A percentile compares a stretch with the other conserved stretches of the same genome.
Evolutionary conservation across 768 basidiomycete genomes (phyloP).

Genomic region (Boletus coccyginus): DNA sequence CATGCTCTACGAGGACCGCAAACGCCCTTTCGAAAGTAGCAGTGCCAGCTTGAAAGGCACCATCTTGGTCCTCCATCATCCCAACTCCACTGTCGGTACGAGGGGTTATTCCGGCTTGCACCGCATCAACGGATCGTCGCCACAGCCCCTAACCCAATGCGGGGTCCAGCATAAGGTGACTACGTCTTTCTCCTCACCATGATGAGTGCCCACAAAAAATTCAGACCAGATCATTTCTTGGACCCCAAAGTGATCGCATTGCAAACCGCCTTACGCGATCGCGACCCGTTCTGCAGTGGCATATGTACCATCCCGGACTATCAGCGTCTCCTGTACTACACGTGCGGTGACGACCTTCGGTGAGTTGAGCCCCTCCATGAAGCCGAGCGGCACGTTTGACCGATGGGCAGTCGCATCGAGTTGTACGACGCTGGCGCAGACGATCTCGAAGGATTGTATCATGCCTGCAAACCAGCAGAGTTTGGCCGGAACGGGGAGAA

Average conservation of each 20-base stretch:
- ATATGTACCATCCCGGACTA: neutral
- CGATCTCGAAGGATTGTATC: neutral
- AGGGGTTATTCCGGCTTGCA: no score
- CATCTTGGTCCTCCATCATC: no score
- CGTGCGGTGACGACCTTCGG: neutral
- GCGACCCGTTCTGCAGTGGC: constrained; percentile 1
- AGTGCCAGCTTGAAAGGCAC: no score
- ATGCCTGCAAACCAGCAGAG: constrained; percentile 7
- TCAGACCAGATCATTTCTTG: neutral
- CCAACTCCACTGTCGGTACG: no score
- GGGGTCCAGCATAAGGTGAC: neutral
- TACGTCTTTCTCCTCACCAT: neutral
- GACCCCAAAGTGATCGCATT: constrained; percentile 1
- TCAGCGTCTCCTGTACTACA: neutral
- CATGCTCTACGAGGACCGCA: constrained; percentile 20
- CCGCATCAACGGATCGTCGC: no score
- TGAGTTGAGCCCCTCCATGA: neutral
- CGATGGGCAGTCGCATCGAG: neutral
- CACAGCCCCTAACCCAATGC: neutral
- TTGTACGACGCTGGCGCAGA: neutral
- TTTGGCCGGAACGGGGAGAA: constrained; percentile 3
- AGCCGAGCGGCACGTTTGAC: neutral
- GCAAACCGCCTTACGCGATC: neutral
- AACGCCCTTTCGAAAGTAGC: constrained; percentile 12
- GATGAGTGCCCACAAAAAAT: neutral